Conservation (phyloP, 2,329 filamentous ascomycete species). For the Colletotrichum orchidophilum region DNA sequence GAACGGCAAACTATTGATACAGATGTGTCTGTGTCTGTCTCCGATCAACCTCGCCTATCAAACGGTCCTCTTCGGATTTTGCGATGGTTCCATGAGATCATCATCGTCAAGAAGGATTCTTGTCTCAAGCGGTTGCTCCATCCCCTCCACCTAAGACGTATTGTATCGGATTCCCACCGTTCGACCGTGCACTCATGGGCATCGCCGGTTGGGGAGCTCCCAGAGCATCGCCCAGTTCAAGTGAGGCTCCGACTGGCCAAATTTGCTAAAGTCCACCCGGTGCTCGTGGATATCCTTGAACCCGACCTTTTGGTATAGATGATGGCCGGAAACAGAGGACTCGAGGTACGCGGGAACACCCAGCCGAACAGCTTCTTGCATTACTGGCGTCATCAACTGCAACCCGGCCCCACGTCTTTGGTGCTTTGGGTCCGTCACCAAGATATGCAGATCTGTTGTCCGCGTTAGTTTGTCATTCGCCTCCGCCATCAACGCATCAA, state of each 20-base stretch:
- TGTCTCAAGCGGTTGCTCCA: background rate
- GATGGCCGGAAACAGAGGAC: constrained; percentile 43
- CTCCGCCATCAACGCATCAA: background rate
- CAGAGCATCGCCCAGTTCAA: constrained; percentile 34
- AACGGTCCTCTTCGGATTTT: background rate
- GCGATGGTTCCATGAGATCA: background rate
- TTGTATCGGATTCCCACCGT: background rate
- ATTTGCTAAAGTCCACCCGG: constrained; percentile 17
- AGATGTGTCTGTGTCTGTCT: background rate
- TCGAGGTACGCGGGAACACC: constrained; percentile 49
- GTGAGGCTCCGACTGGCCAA: constrained; percentile 15
- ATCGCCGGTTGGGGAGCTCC: constrained; percentile 24
- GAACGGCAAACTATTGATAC: background rate
- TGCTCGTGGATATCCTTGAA: constrained; percentile 42
- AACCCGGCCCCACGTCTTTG: constrained; percentile 47
- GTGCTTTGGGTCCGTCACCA: constrained; percentile 49
- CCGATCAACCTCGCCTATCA: constrained; percentile 6
- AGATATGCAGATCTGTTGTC: constrained; percentile 45
- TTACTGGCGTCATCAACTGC: constrained; percentile 46
- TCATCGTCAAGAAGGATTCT: background rate
- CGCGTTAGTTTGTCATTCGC: constrained; percentile 9
- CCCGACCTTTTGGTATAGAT: constrained; percentile 47
- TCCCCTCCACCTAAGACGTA: background rate
- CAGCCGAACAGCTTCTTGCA: constrained; percentile 47
- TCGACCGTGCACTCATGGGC: background rate